Percentiles rank a stretch among this genome's conserved stretches.
Evolutionary conservation across 768 basidiomycete species (phyloP).

Genomic region (Boletus speciosus): DNA sequence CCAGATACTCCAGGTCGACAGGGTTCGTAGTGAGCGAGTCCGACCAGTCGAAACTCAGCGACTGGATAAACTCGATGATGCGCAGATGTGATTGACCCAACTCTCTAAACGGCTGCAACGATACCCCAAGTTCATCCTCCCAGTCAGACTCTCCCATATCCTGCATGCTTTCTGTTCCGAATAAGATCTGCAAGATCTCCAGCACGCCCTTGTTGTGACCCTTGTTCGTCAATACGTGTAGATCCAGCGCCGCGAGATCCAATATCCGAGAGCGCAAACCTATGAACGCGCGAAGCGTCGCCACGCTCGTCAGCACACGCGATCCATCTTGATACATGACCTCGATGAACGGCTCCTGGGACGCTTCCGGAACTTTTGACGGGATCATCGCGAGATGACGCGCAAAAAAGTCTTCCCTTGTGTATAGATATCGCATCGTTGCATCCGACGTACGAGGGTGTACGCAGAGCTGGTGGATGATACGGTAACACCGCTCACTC

Average conservation of each 20-base stretch:
- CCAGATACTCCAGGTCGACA: slow-evolving; percentile 61
- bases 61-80: slow-evolving; percentile 85
- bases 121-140: slow-evolving; percentile 35
- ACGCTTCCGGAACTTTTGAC: slow-evolving; percentile 51
- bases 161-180: slow-evolving; percentile 58
- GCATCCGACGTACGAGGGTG: slow-evolving; percentile 80
- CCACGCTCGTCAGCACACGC: slow-evolving; percentile 62
- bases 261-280: slow-evolving; percentile 81
- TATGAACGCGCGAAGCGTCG: slow-evolving; percentile 71
- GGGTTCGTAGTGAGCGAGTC: slow-evolving; percentile 64
- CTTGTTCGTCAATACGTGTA: slow-evolving; percentile 80
- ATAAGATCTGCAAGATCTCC: slow-evolving; percentile 77
- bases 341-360: slow-evolving; percentile 48
- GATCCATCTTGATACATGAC: slow-evolving; percentile 71
- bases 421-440: slow-evolving; percentile 81
- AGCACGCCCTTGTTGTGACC: slow-evolving; percentile 70
- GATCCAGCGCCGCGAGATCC: slow-evolving; percentile 81
- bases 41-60: slow-evolving; percentile 84
- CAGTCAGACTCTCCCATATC: slow-evolving; percentile 36
- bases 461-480: slow-evolving; percentile 84
- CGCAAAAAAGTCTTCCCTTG: slow-evolving; percentile 84
- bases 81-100: slow-evolving; percentile 80
- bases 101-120: slow-evolving; percentile 59
- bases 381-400: slow-evolving; percentile 81
- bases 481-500: slow-evolving; percentile 81